Evolutionary conservation across 1,284 basidiomycete genomes (phyloP).

Genomic region (Cerioporus squamosus): DNA sequence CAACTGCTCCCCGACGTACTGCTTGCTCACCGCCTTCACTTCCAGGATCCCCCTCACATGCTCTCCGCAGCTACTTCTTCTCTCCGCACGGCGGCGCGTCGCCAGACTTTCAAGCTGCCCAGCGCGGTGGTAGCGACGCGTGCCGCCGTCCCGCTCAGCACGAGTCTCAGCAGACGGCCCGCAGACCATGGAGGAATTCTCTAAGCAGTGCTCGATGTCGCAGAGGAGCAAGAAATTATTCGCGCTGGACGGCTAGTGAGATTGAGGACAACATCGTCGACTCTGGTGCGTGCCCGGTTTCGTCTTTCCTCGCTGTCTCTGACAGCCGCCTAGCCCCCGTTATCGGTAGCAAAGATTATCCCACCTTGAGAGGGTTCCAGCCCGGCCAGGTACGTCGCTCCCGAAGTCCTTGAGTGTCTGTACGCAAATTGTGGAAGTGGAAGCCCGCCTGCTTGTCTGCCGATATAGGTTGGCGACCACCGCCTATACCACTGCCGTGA

Average conservation of each 20-base stretch:
- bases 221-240: conserved; percentile 5
- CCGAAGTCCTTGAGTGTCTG: too few relatives aligned
- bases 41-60: conserved; percentile 19
- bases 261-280: conserved; percentile 2
- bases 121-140: conserved; percentile 9
- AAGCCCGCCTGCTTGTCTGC: too few relatives aligned
- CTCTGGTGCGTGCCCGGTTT: conserved; percentile 2
- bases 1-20: conserved; percentile 14
- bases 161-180: not conserved
- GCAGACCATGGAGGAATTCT: not conserved
- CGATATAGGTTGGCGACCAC: too few relatives aligned
- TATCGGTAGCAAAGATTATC: not conserved
- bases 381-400: conserved; percentile 10
- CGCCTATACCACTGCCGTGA: too few relatives aligned
- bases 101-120: conserved; percentile 10
- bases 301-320: not conserved
- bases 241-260: not conserved
- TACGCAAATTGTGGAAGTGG: too few relatives aligned
- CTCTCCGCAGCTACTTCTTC: conserved; percentile 18
- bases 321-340: not conserved
- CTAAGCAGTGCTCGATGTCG: conserved; percentile 4
- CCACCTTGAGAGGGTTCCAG: conserved; percentile 16
- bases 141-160: conserved; percentile 1
- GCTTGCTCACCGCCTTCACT: conserved; percentile 5
- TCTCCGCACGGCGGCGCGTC: conserved; percentile 28